Percentiles rank a stretch among this genome's conserved stretches.
phyloP scores from a whole-genome alignment of 495 filamentous ascomycete genomes.

The Halenospora varia region DNA sequence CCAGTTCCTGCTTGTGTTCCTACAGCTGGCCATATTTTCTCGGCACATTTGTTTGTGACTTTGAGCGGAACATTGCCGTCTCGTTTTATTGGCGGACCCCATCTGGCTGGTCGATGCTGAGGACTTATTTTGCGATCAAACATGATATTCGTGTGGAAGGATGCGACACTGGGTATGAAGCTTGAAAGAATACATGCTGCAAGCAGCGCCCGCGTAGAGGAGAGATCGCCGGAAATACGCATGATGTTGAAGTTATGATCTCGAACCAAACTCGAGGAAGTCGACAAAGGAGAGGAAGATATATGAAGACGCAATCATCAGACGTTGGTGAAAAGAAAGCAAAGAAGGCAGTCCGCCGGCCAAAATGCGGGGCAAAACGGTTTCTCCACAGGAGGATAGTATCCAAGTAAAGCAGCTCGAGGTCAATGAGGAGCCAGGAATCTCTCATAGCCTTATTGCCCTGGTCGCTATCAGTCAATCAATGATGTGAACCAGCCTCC shows the following conservation, averaged over 20 bases:
- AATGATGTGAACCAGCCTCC: background rate
- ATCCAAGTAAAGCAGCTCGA: background rate
- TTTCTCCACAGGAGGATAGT: background rate
- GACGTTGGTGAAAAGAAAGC: no score
- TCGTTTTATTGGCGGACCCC: slow-evolving; percentile 21
- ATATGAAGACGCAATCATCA: no score
- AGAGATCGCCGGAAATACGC: background rate
- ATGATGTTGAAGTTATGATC: no score
- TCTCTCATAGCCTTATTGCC: slow-evolving; percentile 7
- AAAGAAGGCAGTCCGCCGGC: no score
- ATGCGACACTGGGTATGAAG: background rate
- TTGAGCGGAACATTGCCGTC: slow-evolving; percentile 11
- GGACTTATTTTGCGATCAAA: background rate
- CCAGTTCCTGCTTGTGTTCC: slow-evolving; percentile 61
- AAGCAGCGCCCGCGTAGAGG: background rate
- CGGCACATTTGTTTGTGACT: slow-evolving; percentile 62
- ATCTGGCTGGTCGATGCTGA: slow-evolving; percentile 6
- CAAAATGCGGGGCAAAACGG: no score
- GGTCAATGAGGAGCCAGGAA: background rate
- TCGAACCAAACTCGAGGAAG: no score
- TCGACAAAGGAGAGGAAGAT: no score
- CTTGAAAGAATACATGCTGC: background rate
- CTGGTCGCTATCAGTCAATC: background rate
- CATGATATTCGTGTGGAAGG: background rate
- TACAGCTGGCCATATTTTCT: slow-evolving; percentile 69